Evolutionary conservation across 2,329 filamentous ascomycete genomes (phyloP).

Genomic region (Paecilomyces sp.): DNA sequence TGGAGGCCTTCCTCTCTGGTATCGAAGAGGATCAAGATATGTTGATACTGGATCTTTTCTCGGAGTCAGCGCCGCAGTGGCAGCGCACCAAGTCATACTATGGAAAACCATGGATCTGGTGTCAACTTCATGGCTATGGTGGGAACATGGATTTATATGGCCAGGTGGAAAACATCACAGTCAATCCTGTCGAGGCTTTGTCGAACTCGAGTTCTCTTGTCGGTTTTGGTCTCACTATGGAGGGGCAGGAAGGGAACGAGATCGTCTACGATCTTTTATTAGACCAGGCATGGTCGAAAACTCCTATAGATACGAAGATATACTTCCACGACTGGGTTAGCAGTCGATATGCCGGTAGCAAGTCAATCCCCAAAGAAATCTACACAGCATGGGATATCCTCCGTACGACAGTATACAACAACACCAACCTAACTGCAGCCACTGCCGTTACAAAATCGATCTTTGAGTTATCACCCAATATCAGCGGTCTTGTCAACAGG

Average conservation of each 20-base stretch:
- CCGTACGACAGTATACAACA: constrained; percentile 42
- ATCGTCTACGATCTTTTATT: constrained; percentile 46
- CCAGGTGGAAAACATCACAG: constrained; percentile 43
- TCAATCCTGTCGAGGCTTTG: constrained; percentile 40
- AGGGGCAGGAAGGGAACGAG: constrained; percentile 48
- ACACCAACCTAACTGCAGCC: constrained; percentile 36
- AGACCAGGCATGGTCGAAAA: constrained; percentile 43
- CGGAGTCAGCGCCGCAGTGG: constrained; percentile 46
- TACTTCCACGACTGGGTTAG: constrained; percentile 44
- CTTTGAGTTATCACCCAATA: constrained; percentile 39
- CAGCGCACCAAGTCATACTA: constrained; percentile 44
- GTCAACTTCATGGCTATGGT: constrained; percentile 45
- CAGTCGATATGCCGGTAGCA: constrained; percentile 31
- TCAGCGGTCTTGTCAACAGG: constrained; percentile 31
- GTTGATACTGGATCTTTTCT: constrained; percentile 46
- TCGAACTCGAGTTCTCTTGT: constrained; percentile 35
- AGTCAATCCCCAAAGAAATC: constrained; percentile 20
- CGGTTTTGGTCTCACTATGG: constrained; percentile 44
- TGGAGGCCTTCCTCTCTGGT: constrained; percentile 45
- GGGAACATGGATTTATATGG: constrained; percentile 46
- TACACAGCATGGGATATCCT: constrained; percentile 43
- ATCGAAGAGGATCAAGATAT: constrained; percentile 39
- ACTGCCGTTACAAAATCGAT: constrained; percentile 40
- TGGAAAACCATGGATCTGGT: constrained; percentile 51
- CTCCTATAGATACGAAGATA: constrained; percentile 34